Evolutionary conservation across 2,329 filamentous ascomycete genomes (phyloP), one percentile per base, ranked within the genome.

Genomic region (Akanthomyces muscarius): DNA sequence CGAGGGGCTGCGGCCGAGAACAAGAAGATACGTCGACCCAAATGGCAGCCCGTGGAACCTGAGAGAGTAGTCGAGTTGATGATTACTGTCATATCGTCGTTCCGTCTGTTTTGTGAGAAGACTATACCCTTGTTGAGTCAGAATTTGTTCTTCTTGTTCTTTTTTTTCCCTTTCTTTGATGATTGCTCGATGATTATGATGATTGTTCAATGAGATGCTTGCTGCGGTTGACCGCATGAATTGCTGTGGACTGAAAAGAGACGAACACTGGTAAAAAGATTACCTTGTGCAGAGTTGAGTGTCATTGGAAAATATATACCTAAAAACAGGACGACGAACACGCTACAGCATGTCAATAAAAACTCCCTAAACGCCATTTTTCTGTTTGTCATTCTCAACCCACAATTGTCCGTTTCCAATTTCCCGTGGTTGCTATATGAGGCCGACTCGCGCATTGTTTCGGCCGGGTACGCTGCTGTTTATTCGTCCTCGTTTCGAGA

Each of bases 341-440:
- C n/a, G 60, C 30, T 48, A 33, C n/a, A 25, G 58, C 48, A 45
- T 61, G 50, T 47, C 38, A 36, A 51, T 25, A 41, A 14, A 50
- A 55, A 41, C 44, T 28, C 60, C 60, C 33, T 18, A 23, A 56
- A 62, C 60, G 30, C 60, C 52, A 41, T 61, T 44, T 7, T 41
- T 45, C 7, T 36, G 28, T 54, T 21, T 55, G 42, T 42, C 11
- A 36, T 56, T 55, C n/a, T 54, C 41, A 54, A 61, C 13, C 25
- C 58, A 38, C 23, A 5, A 38, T 7, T 61, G 30, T 61, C 41
- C 28, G 25, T 52, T 48, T 60, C 57, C 57, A 60, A 52, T 52
- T 23, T 36, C 23, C 58, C 18, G 6, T 8, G 45, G 23, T 61
- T 25, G 38, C 23, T 47, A 53, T 21, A 53, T 7, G 36, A 23